Percentiles rank a stretch among this genome's conserved stretches.
These are phyloP conservation scores for Ceratocystiopsis minuta DNA, from an alignment of 2,329 filamentous ascomycete genomes.

Conservation along the genomic window DNA sequence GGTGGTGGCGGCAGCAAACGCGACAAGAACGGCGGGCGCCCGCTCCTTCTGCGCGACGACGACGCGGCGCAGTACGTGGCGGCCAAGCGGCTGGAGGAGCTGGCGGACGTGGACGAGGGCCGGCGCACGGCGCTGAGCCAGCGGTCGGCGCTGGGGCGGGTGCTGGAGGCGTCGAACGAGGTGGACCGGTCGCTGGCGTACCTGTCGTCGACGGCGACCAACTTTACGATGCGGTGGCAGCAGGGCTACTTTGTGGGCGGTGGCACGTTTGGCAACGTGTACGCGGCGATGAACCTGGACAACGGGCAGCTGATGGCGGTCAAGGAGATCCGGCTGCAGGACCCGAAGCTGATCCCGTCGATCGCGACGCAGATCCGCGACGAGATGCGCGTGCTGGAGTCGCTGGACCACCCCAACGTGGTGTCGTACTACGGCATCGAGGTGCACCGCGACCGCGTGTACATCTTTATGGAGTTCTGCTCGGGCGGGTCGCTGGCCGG, in stretches of 20 bases:
- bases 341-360: slow-evolving; percentile 86
- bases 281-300: slow-evolving; percentile 92
- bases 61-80: slow-evolving; percentile 61
- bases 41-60: slow-evolving; percentile 49
- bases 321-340: slow-evolving; percentile 93
- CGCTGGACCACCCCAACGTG: slow-evolving; percentile 92
- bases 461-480: slow-evolving; percentile 99
- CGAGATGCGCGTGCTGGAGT: slow-evolving; percentile 91
- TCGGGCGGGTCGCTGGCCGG: slow-evolving; percentile 83
- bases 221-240: slow-evolving; percentile 92
- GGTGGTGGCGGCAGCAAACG: too few species aligned
- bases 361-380: slow-evolving; percentile 89
- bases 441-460: slow-evolving; percentile 96
- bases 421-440: slow-evolving; percentile 97
- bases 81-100: slow-evolving; percentile 53
- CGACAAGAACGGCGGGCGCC: slow-evolving; percentile 43
- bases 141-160: slow-evolving; percentile 71
- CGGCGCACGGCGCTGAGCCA: slow-evolving; percentile 69
- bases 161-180: slow-evolving; percentile 87
- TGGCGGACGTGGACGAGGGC: slow-evolving; percentile 59
- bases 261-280: slow-evolving; percentile 93
- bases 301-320: slow-evolving; percentile 95
- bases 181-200: slow-evolving; percentile 89
- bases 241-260: slow-evolving; percentile 97
- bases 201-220: slow-evolving; percentile 82